These are phyloP conservation scores for Rhododendron vialii DNA, from an alignment of 148 eudicot genomes.

Conservation along the genomic window DNA sequence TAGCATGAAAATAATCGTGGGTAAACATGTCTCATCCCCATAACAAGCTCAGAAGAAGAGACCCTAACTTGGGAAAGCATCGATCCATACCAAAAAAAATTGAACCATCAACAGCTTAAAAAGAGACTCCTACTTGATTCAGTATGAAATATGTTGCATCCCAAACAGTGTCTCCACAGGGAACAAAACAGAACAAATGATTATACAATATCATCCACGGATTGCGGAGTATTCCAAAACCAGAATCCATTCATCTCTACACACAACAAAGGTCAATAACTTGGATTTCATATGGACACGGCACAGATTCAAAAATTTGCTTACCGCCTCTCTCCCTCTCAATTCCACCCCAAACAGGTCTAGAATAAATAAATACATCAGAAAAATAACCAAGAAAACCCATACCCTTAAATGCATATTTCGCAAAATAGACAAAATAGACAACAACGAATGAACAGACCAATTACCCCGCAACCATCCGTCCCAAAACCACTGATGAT, in stretches of 20 bases:
- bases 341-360: constrained; percentile 11
- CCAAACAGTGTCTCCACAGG: not conserved
- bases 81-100: too few species aligned
- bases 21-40: constrained; percentile 54
- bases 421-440: constrained; percentile 54
- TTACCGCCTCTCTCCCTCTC: constrained; percentile 12
- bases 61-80: not conserved
- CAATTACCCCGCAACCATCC: constrained; percentile 1
- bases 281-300: constrained; percentile 12
- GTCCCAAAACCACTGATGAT: not conserved
- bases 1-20: not conserved
- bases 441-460: constrained; percentile 28
- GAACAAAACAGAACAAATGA: not conserved
- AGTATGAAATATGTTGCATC: not conserved
- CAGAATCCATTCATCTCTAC: not conserved
- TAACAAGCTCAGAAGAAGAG: constrained; percentile 51
- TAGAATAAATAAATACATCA: not conserved
- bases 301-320: constrained; percentile 1
- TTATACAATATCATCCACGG: not conserved
- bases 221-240: not conserved
- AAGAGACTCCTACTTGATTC: not conserved
- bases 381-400: constrained; percentile 3
- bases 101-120: not conserved
- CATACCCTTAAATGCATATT: constrained; percentile 13
- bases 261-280: not conserved